Base-by-base conservation (phyloP, 2,329 filamentous ascomycete genomes). In the Colletotrichum tamarilloi region DNA sequence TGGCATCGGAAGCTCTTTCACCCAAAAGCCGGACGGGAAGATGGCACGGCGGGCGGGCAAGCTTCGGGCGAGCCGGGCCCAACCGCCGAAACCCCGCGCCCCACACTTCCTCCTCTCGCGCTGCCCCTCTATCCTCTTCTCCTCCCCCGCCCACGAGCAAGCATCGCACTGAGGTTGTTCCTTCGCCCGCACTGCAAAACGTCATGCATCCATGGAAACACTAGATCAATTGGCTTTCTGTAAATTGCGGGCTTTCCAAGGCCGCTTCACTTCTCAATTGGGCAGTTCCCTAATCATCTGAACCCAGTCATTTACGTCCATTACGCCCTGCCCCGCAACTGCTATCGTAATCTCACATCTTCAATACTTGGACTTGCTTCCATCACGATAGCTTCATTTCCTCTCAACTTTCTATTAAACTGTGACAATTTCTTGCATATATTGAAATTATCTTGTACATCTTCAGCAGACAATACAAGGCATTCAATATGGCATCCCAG, bases 171-270 rank as follows among this genome's bases (percentile, higher is more conserved):
- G 32, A 35, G 32, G 32, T 35, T 35, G 32, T 35, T 35, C 32
- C 42, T n/a, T 11, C 16, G 19, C 42, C 42, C 19, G 19, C 42
- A 8, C 42, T 6, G 24, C 30, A 64, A 26, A 64, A 64, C 67
- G 70, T 70, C 70, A 70, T 73, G 67, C 66, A 42, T 65, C 67
- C 59, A 30, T 32, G 46, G 59, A 19, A n/a, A 49, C 42, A 42
- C 38, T 42, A 49, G 42, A 49, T n/a, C 32, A 55, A 60, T 38
- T 64, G 65, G 46, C 58, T 59, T 49, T 49, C 35, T 66, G 6
- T 26, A 24, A 57, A 52, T 55, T 59, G 60, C 67, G 60, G 67
- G 62, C 35, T 55, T 69, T 19, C 22, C 52, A 26, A 55, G 12
- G 12, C 24, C 30, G 46, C 62, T 38, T 46, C 42, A 49, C 19